phyloP scores from a whole-genome alignment of 345 rosid genomes.

The Brassica nigra region DNA sequence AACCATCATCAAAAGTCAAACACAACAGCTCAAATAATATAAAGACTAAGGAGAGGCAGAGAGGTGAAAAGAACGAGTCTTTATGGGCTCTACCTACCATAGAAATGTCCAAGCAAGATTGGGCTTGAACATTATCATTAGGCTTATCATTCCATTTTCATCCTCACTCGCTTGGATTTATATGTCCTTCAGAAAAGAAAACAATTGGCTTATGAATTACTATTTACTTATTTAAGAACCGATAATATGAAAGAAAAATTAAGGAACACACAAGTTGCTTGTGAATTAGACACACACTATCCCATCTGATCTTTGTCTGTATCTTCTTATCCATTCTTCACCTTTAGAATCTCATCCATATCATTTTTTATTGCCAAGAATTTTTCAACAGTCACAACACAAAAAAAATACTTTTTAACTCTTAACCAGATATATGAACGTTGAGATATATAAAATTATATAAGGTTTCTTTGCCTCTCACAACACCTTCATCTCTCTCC shows the following conservation, averaged over 20 bases:
- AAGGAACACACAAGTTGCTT: conserved; percentile 45
- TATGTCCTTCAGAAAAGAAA: background rate
- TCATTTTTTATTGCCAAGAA: background rate
- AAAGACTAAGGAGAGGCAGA: background rate
- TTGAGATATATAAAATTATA: background rate
- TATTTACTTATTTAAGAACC: conserved; percentile 12
- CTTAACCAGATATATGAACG: background rate
- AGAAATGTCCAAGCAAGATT: background rate
- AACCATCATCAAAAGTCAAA: background rate
- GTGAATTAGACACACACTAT: conserved; percentile 45
- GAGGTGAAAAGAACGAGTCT: background rate
- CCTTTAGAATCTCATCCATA: conserved; percentile 59
- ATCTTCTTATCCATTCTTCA: conserved; percentile 47
- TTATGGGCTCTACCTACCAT: background rate
- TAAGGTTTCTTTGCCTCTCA: conserved; percentile 8
- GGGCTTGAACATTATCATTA: background rate
- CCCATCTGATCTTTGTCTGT: conserved; percentile 33
- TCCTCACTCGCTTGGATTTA: background rate
- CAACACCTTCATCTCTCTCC: background rate
- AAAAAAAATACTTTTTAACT: background rate
- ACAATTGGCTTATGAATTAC: background rate
- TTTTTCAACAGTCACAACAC: background rate
- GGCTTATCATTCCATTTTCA: background rate
- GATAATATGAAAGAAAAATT: conserved; percentile 39
- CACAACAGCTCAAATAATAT: background rate